These are phyloP conservation scores for Mycena capillaripes DNA, from an alignment of 768 basidiomycete species.

Conservation along the genomic window DNA sequence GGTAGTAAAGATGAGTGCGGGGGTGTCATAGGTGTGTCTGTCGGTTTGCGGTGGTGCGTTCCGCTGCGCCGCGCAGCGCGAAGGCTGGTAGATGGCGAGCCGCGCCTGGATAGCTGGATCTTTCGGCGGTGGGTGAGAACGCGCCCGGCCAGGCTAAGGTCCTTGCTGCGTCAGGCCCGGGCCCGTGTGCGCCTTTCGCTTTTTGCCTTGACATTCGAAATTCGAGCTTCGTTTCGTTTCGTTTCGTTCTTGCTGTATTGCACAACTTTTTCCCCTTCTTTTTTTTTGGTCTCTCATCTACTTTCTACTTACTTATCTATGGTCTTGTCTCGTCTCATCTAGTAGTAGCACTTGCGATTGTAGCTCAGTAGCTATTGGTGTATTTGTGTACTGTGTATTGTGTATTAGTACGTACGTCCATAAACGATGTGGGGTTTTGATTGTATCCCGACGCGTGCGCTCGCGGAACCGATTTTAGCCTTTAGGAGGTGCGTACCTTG, in stretches of 20 bases:
- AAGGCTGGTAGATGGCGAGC: background rate
- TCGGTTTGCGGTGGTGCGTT: background rate
- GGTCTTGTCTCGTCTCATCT: too few species aligned
- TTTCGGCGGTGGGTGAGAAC: background rate
- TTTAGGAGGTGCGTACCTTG: too few species aligned
- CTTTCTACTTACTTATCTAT: background rate
- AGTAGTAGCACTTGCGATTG: background rate
- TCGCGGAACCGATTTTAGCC: too few species aligned
- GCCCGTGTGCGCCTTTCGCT: background rate
- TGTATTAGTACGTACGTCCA: background rate
- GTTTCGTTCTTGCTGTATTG: background rate
- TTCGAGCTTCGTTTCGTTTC: background rate
- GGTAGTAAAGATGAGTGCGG: slow-evolving; percentile 1
- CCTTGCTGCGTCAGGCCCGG: background rate
- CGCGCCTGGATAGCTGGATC: background rate
- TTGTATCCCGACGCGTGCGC: too few species aligned
- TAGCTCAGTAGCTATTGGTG: background rate
- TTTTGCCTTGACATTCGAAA: background rate
- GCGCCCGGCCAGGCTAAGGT: background rate
- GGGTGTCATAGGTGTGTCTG: slow-evolving; percentile 22
- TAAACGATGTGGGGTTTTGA: too few species aligned
- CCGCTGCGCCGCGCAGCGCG: background rate
- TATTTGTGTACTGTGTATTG: background rate
- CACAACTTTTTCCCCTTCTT: background rate
- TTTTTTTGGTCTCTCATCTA: background rate